Conservation (phyloP, 2,329 filamentous ascomycete species). For the Cladophialophora immunda region DNA sequence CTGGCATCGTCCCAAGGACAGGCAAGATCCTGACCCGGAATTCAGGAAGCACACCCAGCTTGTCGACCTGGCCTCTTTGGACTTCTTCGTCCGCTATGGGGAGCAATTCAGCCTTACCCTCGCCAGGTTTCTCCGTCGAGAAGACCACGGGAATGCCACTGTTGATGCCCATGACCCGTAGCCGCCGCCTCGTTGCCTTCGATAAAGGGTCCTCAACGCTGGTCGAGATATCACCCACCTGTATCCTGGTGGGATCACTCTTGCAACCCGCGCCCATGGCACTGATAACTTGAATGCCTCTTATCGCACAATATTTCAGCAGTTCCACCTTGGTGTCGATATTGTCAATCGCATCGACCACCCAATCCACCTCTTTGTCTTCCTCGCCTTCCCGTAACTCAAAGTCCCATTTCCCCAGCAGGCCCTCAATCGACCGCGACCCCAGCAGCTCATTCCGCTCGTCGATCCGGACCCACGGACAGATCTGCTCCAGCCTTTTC, state of each 20-base stretch:
- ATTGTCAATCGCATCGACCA: constrained; percentile 98
- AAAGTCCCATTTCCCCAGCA: constrained; percentile 73
- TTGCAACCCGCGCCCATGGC: constrained; percentile 98
- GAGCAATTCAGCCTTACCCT: constrained; percentile 88
- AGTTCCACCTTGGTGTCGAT: constrained; percentile 95
- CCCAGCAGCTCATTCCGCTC: constrained; percentile 84
- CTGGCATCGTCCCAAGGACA: constrained; percentile 95
- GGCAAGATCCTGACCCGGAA: constrained; percentile 95
- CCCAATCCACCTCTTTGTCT: constrained; percentile 73
- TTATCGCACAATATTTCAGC: constrained; percentile 83
- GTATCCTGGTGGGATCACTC: constrained; percentile 81
- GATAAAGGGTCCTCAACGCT: constrained; percentile 91
- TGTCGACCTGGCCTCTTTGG: constrained; percentile 81
- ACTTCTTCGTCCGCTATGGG: constrained; percentile 90
- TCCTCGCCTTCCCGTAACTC: constrained; percentile 59
- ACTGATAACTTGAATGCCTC: constrained; percentile 83
- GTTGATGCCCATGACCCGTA: constrained; percentile 79
- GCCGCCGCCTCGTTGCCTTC: constrained; percentile 78
- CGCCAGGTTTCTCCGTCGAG: constrained; percentile 87
- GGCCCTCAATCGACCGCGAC: constrained; percentile 67
- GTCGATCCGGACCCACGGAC: constrained; percentile 92
- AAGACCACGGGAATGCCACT: constrained; percentile 91
- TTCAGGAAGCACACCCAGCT: constrained; percentile 87
- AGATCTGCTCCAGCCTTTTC: constrained; percentile 81
- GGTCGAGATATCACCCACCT: constrained; percentile 87